Base-by-base conservation (phyloP, 2,329 filamentous ascomycete genomes). In the Trichocomaceae sp. region DNA sequence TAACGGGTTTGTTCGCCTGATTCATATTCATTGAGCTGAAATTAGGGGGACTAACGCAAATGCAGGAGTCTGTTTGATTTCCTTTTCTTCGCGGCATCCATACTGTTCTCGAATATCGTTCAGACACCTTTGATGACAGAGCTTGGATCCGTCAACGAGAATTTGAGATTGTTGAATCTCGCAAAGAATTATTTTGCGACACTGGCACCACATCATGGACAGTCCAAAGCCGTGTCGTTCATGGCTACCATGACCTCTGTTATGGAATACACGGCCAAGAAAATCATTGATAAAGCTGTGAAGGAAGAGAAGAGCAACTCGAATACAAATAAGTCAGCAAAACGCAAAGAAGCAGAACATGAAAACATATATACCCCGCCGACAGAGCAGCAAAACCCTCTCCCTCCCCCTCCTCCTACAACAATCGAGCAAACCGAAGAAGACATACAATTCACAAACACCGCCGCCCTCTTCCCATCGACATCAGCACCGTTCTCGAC, bases 201-300 rank as follows among this genome's bases (percentile, higher is more conserved):
- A 70, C 80, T 97, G 3, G 84, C 86, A n/a, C 82, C 86, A 2
- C 60, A 60, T 49, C 90, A 96, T 62, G 87, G 89, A 52, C 85
- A 89, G 59, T 90, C 88, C 52, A 87, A 88, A 47, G 89, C 88
- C 61, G 88, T 96, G 1, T 87, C 88, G 62, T 87, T 92, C 57
- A 96, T 96, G 89, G 80, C 95, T 10, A 86, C 84, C 22, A 87
- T 96, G 19, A 95, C 90, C 71, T 82, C 88, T 20, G 90, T 96
- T 64, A 96, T 97, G 64, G 90, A 96, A 69, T 85, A 92, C 48
- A 95, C 96, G 60, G 90, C 90, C 47, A 87, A 85, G 63, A 81
- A 87, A 1, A 88, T 95, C 17, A 83, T 96, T 47, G 91, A 96
- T 55, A 93, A 90, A 70, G 82, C 88, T 0, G 90, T 96, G 65